Evolutionary conservation across 2,329 filamentous ascomycete species (phyloP).

Genomic region (Rhynchosporium graminicola): DNA sequence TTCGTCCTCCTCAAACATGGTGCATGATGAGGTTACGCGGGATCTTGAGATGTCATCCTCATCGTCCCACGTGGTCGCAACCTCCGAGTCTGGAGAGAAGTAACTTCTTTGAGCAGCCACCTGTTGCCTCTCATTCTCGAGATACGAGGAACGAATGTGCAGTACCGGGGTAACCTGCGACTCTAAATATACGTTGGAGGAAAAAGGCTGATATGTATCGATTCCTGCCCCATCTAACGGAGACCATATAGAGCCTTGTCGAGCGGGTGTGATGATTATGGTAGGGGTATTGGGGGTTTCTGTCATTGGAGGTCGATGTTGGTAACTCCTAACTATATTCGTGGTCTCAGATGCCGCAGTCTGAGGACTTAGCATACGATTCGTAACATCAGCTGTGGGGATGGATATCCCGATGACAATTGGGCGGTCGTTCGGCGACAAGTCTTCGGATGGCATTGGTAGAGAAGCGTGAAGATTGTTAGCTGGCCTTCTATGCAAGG

Average conservation of each 20-base stretch:
- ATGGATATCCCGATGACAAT: constrained; percentile 73
- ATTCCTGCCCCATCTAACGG: constrained; percentile 23
- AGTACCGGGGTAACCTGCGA: constrained; percentile 60
- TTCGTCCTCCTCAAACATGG: constrained; percentile 71
- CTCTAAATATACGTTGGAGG: constrained; percentile 2
- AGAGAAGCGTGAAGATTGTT: constrained; percentile 17
- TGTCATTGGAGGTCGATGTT: constrained; percentile 28
- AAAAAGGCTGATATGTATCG: not conserved
- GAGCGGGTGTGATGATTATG: constrained; percentile 55
- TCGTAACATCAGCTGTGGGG: constrained; percentile 52
- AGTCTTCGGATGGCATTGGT: constrained; percentile 43
- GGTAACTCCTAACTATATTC: constrained; percentile 33
- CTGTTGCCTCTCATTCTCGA: constrained; percentile 34
- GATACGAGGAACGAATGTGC: constrained; percentile 48
- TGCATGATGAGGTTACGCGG: constrained; percentile 50
- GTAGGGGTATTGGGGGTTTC: constrained; percentile 46
- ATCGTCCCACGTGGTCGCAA: constrained; percentile 36
- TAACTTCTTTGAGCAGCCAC: constrained; percentile 36
- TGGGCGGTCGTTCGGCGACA: constrained; percentile 69
- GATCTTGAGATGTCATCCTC: constrained; percentile 31
- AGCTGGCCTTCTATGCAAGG: not conserved
- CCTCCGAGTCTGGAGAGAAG: constrained; percentile 39
- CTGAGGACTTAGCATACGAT: constrained; percentile 53
- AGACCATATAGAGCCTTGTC: constrained; percentile 42
- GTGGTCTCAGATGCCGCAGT: constrained; percentile 40